Evolutionary conservation across 139 green algal species (phyloP).

Genomic region (Ettlia oleoabundans): DNA sequence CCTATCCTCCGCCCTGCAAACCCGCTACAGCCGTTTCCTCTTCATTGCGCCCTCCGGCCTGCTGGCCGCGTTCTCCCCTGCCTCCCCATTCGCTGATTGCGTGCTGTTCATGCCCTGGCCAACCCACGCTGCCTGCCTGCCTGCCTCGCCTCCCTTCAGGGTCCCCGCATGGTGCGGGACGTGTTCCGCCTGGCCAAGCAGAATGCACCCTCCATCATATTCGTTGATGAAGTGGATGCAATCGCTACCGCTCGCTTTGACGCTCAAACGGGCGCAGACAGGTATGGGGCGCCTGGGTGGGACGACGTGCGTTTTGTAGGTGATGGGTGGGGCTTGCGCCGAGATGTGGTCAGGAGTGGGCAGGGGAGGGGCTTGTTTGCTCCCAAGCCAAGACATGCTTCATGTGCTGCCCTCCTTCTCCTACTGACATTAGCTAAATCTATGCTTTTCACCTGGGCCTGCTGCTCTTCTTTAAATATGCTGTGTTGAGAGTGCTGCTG

Average conservation of each 20-base stretch:
- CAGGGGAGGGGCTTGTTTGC: too few species aligned
- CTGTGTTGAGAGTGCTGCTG: too few species aligned
- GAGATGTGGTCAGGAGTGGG: too few species aligned
- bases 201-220: constrained; percentile 98
- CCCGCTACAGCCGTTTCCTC: too few species aligned
- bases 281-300: neutral
- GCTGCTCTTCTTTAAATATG: too few species aligned
- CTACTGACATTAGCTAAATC: too few species aligned
- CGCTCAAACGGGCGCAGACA: constrained; percentile 93
- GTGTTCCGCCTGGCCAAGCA: constrained; percentile 99
- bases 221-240: constrained; percentile 98
- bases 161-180: constrained; percentile 97
- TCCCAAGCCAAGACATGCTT: too few species aligned
- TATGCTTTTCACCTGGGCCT: too few species aligned
- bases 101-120: neutral
- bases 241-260: constrained; percentile 99
- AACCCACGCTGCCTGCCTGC: neutral
- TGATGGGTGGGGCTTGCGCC: neutral
- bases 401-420: too few species aligned
- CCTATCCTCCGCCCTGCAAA: too few species aligned
- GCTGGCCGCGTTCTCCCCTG: neutral
- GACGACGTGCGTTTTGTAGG: neutral
- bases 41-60: too few species aligned
- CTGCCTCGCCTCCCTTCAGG: constrained; percentile 51
- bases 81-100: too few species aligned